Evolutionary conservation across 176 grass and related monocot species (phyloP).

Genomic region (Carex scoparia): DNA sequence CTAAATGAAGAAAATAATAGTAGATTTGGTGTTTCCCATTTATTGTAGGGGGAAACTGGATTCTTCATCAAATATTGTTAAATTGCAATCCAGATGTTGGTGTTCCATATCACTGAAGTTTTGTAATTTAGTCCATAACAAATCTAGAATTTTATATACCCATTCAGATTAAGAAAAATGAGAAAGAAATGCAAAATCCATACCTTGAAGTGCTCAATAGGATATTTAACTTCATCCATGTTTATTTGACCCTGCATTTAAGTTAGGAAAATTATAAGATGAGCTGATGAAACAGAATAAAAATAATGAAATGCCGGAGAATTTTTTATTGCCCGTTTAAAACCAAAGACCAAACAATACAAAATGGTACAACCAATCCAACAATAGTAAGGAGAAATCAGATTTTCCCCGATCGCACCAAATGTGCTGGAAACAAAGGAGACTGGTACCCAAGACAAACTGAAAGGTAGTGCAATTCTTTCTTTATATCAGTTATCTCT

Average conservation of each 20-base stretch:
- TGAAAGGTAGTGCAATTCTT: background rate
- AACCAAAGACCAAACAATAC: background rate
- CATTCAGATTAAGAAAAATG: background rate
- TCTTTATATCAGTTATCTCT: background rate
- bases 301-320: background rate
- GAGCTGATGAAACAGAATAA: constrained; percentile 2
- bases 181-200: background rate
- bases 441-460: background rate
- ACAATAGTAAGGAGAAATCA: background rate
- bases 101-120: background rate
- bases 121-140: background rate
- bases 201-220: constrained; percentile 96
- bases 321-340: background rate
- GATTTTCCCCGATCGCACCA: background rate
- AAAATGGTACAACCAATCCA: background rate
- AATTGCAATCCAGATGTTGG: background rate
- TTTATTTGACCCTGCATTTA: constrained; percentile 84
- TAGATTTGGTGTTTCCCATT: background rate
- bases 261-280: constrained; percentile 12
- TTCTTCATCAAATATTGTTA: background rate
- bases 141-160: background rate
- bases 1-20: background rate
- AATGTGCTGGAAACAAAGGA: background rate
- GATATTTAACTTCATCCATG: constrained; percentile 74
- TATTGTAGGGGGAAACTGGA: background rate